These are phyloP conservation scores for Byssoonygena ceratinophila DNA, from an alignment of 2,329 filamentous ascomycete genomes.

Conservation along the genomic window DNA sequence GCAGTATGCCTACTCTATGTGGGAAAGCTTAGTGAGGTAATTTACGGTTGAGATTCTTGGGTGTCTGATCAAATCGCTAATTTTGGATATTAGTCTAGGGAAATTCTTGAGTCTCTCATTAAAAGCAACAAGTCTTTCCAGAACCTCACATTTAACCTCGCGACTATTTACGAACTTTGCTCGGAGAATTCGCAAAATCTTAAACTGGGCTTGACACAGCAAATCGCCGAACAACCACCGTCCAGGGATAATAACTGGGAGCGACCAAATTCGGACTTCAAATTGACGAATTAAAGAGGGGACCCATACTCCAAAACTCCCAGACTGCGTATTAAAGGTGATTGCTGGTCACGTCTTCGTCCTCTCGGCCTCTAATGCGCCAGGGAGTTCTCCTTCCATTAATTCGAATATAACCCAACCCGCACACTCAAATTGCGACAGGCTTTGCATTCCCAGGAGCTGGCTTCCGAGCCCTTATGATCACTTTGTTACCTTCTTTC, in stretches of 20 bases:
- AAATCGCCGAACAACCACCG: conserved; percentile 51
- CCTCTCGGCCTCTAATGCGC: no score
- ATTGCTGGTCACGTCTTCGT: no score
- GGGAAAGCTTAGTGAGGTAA: conserved; percentile 61
- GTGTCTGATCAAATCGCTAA: neutral
- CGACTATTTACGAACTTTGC: conserved; percentile 84
- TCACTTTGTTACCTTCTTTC: conserved; percentile 57
- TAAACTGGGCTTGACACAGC: conserved; percentile 62
- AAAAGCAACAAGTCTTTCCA: conserved; percentile 57
- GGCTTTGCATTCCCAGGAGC: neutral
- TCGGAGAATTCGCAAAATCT: conserved; percentile 61
- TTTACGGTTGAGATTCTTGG: conserved; percentile 16
- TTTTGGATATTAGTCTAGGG: conserved; percentile 45
- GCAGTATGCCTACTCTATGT: conserved; percentile 77
- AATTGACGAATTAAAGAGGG: conserved; percentile 44
- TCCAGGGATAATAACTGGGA: conserved; percentile 54
- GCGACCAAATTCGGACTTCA: conserved; percentile 63
- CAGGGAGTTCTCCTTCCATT: no score
- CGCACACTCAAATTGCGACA: neutral
- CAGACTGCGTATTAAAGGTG: neutral
- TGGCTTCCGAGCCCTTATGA: conserved; percentile 49
- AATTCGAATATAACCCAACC: no score
- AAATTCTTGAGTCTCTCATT: conserved; percentile 56
- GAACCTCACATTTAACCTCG: conserved; percentile 76
- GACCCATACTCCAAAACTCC: conserved; percentile 7